These are phyloP conservation scores for Trichophyton mentagrophytes DNA, from an alignment of 2,329 filamentous ascomycete genomes.

Conservation along the genomic window DNA sequence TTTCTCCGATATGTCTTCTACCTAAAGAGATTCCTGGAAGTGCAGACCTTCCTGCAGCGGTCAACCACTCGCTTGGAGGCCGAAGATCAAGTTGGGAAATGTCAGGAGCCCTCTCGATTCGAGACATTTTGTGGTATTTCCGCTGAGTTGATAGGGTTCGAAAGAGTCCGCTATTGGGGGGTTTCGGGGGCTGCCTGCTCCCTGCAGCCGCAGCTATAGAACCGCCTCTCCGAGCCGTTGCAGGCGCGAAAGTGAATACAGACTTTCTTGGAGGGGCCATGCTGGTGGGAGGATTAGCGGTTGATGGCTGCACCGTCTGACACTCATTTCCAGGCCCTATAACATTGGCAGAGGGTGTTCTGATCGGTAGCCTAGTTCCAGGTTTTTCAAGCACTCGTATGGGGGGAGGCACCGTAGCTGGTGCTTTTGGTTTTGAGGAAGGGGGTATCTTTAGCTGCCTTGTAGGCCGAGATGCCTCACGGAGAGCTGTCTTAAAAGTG, in stretches of 20 bases:
- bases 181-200: background rate
- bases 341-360: background rate
- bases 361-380: background rate
- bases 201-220: background rate
- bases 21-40: background rate
- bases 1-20: background rate
- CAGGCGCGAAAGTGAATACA: background rate
- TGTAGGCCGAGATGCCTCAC: background rate
- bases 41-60: background rate
- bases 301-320: background rate
- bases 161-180: constrained; percentile 8
- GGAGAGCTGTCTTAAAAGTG: background rate
- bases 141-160: constrained; percentile 18
- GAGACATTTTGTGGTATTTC: constrained; percentile 22
- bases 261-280: background rate
- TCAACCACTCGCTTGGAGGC: constrained; percentile 23
- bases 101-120: constrained; percentile 26
- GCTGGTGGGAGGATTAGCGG: background rate
- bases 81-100: constrained; percentile 25
- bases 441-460: background rate
- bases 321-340: background rate
- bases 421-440: background rate
- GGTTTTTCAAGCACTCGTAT: background rate
- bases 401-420: background rate
- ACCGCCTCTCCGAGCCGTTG: background rate